Evolutionary conservation across 805 yeast species (phyloP).

Genomic region (Zygosaccharomyces lentus): DNA sequence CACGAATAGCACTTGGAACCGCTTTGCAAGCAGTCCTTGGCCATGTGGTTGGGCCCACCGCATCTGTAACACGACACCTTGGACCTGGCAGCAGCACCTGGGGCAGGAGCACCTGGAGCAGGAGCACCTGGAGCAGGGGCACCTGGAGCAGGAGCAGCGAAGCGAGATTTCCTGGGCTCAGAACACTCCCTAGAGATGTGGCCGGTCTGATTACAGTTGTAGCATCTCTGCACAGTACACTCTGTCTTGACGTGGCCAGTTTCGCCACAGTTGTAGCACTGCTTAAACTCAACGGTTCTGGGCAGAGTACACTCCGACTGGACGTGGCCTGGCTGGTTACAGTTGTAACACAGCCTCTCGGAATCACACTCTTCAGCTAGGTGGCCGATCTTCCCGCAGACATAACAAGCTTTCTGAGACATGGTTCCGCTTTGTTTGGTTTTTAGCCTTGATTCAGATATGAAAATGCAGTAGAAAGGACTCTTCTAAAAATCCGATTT

Average conservation of each 20-base stretch:
- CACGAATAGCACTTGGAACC: constrained; percentile 86
- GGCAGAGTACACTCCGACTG: constrained; percentile 86
- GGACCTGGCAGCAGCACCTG: constrained; percentile 21
- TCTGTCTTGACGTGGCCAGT: constrained; percentile 85
- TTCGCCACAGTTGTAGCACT: constrained; percentile 91
- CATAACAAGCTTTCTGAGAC: constrained; percentile 77
- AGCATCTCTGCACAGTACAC: constrained; percentile 74
- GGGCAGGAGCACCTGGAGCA: constrained; percentile 21
- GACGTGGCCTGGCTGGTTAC: constrained; percentile 86
- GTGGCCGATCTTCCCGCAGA: constrained; percentile 90
- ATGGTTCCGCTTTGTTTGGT: constrained; percentile 11
- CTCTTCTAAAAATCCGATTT: constrained; percentile 3
- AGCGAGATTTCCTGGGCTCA: constrained; percentile 39
- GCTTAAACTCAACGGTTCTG: constrained; percentile 76
- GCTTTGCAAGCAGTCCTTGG: constrained; percentile 80
- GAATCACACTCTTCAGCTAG: constrained; percentile 85
- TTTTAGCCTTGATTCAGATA: not conserved
- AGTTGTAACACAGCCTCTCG: constrained; percentile 88
- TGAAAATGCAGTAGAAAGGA: not conserved
- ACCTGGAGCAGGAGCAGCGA: constrained; percentile 22
- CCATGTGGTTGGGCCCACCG: constrained; percentile 91
- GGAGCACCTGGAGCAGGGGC: constrained; percentile 13
- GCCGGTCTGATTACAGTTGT: constrained; percentile 72
- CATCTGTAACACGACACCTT: constrained; percentile 72
- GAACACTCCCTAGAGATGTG: constrained; percentile 79